Percentiles rank a stretch among this genome's conserved stretches.
Conservation (phyloP, 2,329 filamentous ascomycete species). For the Gyromitra esculenta region DNA sequence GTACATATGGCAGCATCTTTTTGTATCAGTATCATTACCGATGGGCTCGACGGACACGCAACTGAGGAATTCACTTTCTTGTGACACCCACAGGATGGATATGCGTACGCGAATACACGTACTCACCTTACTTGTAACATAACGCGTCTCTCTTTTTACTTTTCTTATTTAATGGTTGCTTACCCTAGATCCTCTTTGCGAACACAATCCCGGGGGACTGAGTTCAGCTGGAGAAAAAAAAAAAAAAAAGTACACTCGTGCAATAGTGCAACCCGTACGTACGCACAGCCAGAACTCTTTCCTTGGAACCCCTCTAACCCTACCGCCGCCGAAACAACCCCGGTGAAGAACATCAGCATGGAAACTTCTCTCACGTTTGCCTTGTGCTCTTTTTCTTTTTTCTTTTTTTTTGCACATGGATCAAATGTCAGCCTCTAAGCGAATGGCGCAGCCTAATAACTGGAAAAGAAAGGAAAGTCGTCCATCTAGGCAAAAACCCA, state of each 20-base stretch:
- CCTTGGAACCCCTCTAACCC: background rate
- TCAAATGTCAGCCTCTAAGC: conserved; percentile 7
- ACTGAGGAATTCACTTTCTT: conserved; percentile 19
- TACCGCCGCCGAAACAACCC: conserved; percentile 26
- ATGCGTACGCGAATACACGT: conserved; percentile 40
- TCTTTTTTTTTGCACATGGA: background rate
- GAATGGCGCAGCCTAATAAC: conserved; percentile 11
- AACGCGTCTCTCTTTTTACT: conserved; percentile 33
- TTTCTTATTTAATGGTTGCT: conserved; percentile 1
- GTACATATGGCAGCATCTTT: conserved; percentile 11
- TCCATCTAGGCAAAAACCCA: background rate
- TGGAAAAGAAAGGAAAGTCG: background rate
- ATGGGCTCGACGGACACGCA: conserved; percentile 1
- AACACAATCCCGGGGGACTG: background rate
- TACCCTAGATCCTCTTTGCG: background rate
- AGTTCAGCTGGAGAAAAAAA: conserved; percentile 19
- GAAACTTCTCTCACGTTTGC: conserved; percentile 28
- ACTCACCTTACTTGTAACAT: conserved; percentile 45
- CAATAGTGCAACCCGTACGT: background rate
- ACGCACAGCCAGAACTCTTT: conserved; percentile 39
- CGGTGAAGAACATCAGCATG: background rate
- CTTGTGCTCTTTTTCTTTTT: background rate
- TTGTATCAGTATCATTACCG: conserved; percentile 23
- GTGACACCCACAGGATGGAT: conserved; percentile 16
- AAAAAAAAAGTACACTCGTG: background rate